A percentile compares a stretch with the other conserved stretches of the same genome.
phyloP scores from a whole-genome alignment of 106 monocot genomes.

The Triglochin maritima region DNA sequence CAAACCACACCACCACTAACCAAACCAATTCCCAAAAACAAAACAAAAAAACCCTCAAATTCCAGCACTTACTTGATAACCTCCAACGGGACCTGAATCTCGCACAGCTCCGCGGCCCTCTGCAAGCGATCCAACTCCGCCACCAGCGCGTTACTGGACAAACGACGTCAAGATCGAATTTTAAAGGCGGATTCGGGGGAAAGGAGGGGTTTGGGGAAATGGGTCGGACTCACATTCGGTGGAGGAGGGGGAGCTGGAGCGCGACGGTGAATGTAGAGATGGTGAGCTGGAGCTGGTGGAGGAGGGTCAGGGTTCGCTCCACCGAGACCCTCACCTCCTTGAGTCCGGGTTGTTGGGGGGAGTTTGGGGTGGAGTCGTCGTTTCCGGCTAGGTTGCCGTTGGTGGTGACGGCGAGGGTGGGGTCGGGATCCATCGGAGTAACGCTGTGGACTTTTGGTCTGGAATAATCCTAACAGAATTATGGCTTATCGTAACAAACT shows the following conservation, averaged over 20 bases:
- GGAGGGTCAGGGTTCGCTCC: constrained; percentile 65
- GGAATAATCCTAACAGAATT: too few relatives aligned
- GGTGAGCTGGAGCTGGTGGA: constrained; percentile 90
- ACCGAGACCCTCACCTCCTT: constrained; percentile 50
- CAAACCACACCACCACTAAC: not conserved
- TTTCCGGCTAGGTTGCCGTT: too few relatives aligned
- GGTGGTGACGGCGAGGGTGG: not conserved
- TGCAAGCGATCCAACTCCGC: constrained; percentile 80
- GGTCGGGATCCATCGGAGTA: too few relatives aligned
- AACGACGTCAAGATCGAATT: too few relatives aligned
- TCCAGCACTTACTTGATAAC: constrained; percentile 79
- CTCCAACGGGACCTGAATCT: constrained; percentile 87
- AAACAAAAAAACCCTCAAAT: not conserved
- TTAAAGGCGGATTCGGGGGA: too few relatives aligned
- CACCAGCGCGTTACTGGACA: constrained; percentile 62
- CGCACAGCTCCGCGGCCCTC: constrained; percentile 66
- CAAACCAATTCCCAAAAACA: not conserved
- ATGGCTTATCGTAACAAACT: too few relatives aligned
- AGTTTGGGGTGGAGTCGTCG: not conserved
- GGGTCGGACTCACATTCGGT: constrained; percentile 40
- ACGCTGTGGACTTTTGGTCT: too few relatives aligned
- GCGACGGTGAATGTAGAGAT: constrained; percentile 84
- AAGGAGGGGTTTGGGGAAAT: too few relatives aligned
- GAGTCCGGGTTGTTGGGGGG: constrained; percentile 52
- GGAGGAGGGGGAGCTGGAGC: constrained; percentile 79